Evolutionary conservation across 1,139 yeast genomes (phyloP).

Genomic region (Nematodospora anomalae): DNA sequence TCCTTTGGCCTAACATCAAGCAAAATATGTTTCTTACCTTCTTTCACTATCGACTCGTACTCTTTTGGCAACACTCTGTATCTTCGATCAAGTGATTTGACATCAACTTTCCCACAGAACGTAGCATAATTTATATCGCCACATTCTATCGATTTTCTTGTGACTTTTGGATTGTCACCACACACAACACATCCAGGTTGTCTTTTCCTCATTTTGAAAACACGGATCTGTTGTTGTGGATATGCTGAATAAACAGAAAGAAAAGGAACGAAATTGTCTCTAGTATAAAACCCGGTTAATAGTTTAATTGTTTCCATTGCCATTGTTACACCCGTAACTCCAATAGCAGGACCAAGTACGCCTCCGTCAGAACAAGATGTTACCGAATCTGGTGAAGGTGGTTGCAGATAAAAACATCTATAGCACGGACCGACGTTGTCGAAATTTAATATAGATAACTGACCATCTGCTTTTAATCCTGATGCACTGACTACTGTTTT

Average conservation of each 20-base stretch:
- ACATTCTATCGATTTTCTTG: constrained; percentile 42
- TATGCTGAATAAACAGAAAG: constrained; percentile 72
- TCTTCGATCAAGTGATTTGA: constrained; percentile 40
- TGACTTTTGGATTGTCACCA: constrained; percentile 52
- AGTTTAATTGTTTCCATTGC: constrained; percentile 84
- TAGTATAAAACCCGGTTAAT: constrained; percentile 55
- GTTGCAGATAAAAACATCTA: constrained; percentile 86
- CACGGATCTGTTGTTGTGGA: constrained; percentile 67
- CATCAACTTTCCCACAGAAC: constrained; percentile 63
- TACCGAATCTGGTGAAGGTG: constrained; percentile 84
- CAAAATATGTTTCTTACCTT: constrained; percentile 26
- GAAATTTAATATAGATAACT: constrained; percentile 72
- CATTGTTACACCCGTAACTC: constrained; percentile 85
- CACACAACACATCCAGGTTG: constrained; percentile 65
- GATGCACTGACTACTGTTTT: constrained; percentile 88
- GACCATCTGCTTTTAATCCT: constrained; percentile 91
- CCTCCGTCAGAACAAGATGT: constrained; percentile 94
- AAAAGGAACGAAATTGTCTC: constrained; percentile 62
- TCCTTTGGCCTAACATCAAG: constrained; percentile 82
- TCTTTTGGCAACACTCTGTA: constrained; percentile 53
- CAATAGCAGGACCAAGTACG: constrained; percentile 93
- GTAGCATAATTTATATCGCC: constrained; percentile 59
- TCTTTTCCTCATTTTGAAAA: constrained; percentile 77
- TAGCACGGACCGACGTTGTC: constrained; percentile 83
- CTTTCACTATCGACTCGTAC: constrained; percentile 23